Conservation (phyloP, 352 stramenopile genomes). For the Phytopythium helicoides region DNA sequence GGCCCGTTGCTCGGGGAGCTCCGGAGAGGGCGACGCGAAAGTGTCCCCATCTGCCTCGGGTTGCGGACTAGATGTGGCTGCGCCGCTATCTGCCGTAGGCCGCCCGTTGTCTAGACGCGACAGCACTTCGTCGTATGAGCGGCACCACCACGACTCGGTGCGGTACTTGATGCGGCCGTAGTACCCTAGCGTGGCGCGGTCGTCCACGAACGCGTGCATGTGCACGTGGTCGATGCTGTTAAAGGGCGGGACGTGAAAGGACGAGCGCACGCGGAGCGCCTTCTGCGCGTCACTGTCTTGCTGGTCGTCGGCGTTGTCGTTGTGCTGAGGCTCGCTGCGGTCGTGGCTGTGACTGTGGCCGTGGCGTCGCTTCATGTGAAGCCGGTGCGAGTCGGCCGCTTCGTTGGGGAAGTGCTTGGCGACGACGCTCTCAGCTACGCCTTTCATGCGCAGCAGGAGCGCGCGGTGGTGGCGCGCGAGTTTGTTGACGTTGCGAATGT, state of each 20-base stretch:
- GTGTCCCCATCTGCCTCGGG: too few species aligned
- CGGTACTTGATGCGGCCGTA: constrained; percentile 77
- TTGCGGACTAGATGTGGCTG: too few species aligned
- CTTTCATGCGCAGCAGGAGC: constrained; percentile 63
- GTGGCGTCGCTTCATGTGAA: not conserved
- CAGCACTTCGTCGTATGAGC: constrained; percentile 72
- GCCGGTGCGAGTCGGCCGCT: not conserved
- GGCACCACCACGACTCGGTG: constrained; percentile 83
- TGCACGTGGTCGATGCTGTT: constrained; percentile 90
- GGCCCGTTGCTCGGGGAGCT: too few species aligned
- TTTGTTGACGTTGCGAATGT: constrained; percentile 80
- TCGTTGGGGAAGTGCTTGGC: constrained; percentile 1
- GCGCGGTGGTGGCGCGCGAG: constrained; percentile 43
- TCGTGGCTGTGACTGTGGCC: constrained; percentile 1
- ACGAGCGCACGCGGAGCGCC: constrained; percentile 54
- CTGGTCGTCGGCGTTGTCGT: too few species aligned
- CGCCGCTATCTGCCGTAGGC: too few species aligned
- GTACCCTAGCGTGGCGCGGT: constrained; percentile 34
- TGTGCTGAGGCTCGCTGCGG: not conserved
- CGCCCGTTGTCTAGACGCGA: constrained; percentile 19
- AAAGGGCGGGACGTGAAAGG: constrained; percentile 66
- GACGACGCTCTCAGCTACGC: constrained; percentile 52
- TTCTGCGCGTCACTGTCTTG: constrained; percentile 7
- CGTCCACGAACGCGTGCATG: constrained; percentile 77
- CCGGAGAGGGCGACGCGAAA: too few species aligned